phyloP scores from a whole-genome alignment of 495 filamentous ascomycete species.

The Aspergillus carlsbadensis region DNA sequence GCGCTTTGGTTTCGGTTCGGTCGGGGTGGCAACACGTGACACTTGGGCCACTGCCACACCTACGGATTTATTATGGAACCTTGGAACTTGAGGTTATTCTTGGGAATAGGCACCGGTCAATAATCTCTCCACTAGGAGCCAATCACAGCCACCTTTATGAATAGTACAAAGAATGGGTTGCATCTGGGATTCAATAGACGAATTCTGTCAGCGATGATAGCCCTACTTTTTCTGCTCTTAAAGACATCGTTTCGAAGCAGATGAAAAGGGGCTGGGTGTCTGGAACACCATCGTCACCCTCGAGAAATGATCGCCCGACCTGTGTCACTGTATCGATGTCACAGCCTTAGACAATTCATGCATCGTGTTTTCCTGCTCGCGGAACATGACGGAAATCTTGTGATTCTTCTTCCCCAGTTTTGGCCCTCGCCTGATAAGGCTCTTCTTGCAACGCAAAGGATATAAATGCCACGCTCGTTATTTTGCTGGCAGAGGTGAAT shows the following conservation, averaged over 20 bases:
- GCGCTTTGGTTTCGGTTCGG: constrained; percentile 26
- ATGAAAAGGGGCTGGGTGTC: background rate
- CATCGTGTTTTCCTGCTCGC: background rate
- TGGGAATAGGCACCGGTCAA: constrained; percentile 14
- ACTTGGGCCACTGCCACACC: constrained; percentile 10
- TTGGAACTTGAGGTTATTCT: constrained; percentile 8
- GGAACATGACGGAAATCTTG: background rate
- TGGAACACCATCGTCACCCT: background rate
- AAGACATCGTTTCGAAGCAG: background rate
- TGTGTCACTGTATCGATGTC: background rate
- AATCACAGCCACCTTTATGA: constrained; percentile 8
- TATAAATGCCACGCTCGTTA: too few relatives aligned
- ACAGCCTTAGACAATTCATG: background rate
- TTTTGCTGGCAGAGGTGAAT: too few relatives aligned
- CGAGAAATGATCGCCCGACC: background rate
- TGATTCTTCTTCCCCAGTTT: background rate
- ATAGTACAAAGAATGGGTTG: constrained; percentile 5
- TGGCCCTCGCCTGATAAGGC: too few relatives aligned
- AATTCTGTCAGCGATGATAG: background rate
- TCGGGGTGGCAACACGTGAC: constrained; percentile 30
- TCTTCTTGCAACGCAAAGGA: too few relatives aligned
- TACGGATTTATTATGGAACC: background rate
- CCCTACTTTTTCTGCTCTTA: background rate
- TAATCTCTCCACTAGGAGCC: constrained; percentile 5
- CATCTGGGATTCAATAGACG: constrained; percentile 1